Evolutionary conservation across 2,329 filamentous ascomycete genomes (phyloP).

Genomic region (Meredithiella fracta): DNA sequence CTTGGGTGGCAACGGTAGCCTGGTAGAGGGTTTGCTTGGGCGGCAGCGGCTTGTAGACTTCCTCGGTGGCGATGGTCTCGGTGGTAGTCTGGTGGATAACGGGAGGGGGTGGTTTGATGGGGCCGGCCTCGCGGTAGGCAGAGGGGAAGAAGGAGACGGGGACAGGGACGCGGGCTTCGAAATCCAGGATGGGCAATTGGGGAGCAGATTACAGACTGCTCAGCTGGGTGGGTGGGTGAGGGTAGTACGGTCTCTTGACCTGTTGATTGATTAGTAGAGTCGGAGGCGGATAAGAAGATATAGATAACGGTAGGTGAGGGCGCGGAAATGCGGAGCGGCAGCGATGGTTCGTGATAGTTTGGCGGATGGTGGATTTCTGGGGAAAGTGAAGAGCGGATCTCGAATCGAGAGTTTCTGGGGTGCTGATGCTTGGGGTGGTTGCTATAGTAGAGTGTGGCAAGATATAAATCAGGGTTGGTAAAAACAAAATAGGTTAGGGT

Average conservation of each 20-base stretch:
- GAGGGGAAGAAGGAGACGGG: constrained; percentile 99
- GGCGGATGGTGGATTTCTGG: neutral
- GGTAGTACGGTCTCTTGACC: neutral
- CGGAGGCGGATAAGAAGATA: neutral
- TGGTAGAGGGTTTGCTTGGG: constrained; percentile 14
- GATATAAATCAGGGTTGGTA: neutral
- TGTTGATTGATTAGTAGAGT: neutral
- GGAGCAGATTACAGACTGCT: neutral
- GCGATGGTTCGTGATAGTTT: neutral
- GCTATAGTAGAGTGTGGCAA: neutral
- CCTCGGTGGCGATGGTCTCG: constrained; percentile 16
- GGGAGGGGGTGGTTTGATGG: constrained; percentile 21
- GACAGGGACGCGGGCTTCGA: constrained; percentile 98
- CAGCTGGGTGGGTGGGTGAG: neutral
- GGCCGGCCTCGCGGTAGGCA: constrained; percentile 57
- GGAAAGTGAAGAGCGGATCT: neutral
- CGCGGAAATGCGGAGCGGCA: neutral
- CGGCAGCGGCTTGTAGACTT: constrained; percentile 31
- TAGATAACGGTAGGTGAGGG: neutral
- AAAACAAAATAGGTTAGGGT: neutral
- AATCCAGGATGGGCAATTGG: constrained; percentile 94
- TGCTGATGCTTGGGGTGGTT: neutral
- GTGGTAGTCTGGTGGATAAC: constrained; percentile 20
- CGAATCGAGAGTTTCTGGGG: neutral
- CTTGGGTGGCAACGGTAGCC: constrained; percentile 9